Evolutionary conservation across 106 monocot genomes (phyloP), one percentile per base, ranked within the genome.

Genomic region (Platanthera zijinensis): DNA sequence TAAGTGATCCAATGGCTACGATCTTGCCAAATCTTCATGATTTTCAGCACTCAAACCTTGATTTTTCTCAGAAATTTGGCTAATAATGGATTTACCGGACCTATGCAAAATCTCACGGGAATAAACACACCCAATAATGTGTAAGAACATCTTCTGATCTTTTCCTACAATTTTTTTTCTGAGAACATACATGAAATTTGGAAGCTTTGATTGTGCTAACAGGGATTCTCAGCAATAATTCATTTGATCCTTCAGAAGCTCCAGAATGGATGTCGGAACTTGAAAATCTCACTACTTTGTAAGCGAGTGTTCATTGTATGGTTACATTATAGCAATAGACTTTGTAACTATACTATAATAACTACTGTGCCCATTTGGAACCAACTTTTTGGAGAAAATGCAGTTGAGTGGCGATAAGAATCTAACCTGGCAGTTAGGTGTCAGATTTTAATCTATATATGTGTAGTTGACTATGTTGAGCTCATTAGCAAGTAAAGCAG

Each of bases 191-290:
- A 32, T 3, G 32, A 66, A 66, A 32, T 66, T 10, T 61, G 66
- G 32, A 66, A 32, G 3, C 49, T 78, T 70, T 47, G 14, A 25
- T 25, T 46, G 47, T 57, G 39, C 3, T 39, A 39, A 39, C 72
- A 90, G 82, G 45, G 79, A 79, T 72, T 72, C 70, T 79, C 57
- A 79, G 79, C 59, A 57, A 79, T 17, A 79, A 79, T 28, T 72
- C 78, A n/a, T 90, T 90, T 76, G 73, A 59, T 51, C 69, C 82
- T 56, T 84, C 90, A 48, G 82, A 78, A 68, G 57, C 84, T 83
- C 90, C 90, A 25, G 59, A 73, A 8, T 90, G 90, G 90, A 73
- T 90, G 73, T 72, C 83, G 25, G 19, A 76, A 50, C 12, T 84
- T 48, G 25, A 14, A 47, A 67, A 79, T 47, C 84, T 90, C 11